Conservation (phyloP, 805 yeast species). For the Saccharomycopsis malanga region DNA sequence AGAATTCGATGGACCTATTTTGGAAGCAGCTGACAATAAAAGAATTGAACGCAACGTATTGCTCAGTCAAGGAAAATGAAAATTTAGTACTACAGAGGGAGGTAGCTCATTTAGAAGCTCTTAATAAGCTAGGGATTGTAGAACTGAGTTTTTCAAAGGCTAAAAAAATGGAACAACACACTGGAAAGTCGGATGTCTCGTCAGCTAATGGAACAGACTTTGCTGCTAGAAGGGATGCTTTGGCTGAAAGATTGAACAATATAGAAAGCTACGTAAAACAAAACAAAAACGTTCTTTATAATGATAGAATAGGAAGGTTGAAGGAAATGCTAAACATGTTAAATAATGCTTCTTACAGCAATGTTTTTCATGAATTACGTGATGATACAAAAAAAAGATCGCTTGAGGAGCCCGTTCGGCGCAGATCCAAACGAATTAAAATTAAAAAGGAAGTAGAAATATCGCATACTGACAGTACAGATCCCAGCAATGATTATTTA, state of each 20-base stretch:
- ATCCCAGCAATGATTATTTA: neutral
- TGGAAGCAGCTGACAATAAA: neutral
- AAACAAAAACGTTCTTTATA: neutral
- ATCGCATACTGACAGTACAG: no score
- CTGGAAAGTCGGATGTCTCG: neutral
- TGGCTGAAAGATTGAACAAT: neutral
- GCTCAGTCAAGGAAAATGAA: neutral
- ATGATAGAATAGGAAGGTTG: neutral
- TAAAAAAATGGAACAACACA: neutral
- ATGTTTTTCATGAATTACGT: neutral
- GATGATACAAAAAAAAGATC: neutral
- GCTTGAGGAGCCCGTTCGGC: neutral
- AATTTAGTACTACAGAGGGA: neutral
- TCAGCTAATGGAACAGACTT: neutral
- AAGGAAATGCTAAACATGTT: neutral
- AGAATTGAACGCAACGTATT: conserved; percentile 1
- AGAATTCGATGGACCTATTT: neutral
- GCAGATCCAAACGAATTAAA: neutral
- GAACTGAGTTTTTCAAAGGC: neutral
- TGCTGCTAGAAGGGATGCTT: neutral
- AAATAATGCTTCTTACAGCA: neutral
- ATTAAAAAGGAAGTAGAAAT: neutral
- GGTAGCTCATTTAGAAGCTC: neutral
- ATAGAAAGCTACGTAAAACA: neutral
- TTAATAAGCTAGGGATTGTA: no score